phyloP scores from a whole-genome alignment of 2,329 filamentous ascomycete species.

The Tricladium varicosporioides region DNA sequence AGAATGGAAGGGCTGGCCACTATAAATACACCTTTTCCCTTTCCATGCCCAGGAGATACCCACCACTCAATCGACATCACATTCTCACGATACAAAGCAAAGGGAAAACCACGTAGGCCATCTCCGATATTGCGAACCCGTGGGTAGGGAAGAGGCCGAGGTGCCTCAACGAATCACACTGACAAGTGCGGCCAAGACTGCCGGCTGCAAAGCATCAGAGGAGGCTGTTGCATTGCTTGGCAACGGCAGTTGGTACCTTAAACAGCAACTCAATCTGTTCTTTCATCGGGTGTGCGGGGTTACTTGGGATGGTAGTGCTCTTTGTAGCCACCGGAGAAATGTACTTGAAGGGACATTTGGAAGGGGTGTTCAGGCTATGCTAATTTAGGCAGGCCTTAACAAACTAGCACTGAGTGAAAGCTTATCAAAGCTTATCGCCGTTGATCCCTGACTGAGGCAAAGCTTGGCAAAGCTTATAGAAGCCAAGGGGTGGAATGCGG shows the following conservation, averaged over 20 bases:
- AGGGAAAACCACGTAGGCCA: too few relatives aligned
- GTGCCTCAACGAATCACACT: slow-evolving; percentile 10
- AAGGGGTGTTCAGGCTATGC: slow-evolving; percentile 3
- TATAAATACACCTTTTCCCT: too few relatives aligned
- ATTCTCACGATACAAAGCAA: too few relatives aligned
- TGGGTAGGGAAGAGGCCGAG: neutral
- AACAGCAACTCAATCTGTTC: slow-evolving; percentile 10
- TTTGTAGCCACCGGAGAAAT: neutral
- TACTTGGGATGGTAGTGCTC: neutral
- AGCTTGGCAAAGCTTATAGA: slow-evolving; percentile 4
- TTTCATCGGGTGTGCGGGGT: slow-evolving; percentile 1
- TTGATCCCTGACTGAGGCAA: neutral
- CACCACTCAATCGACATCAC: too few relatives aligned
- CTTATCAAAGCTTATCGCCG: slow-evolving; percentile 6
- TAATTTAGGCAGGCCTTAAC: slow-evolving; percentile 14
- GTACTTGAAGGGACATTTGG: neutral
- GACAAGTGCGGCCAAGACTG: slow-evolving; percentile 6
- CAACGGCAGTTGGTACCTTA: slow-evolving; percentile 8
- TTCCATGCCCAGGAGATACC: too few relatives aligned
- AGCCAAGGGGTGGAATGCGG: neutral
- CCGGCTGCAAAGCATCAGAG: slow-evolving; percentile 3
- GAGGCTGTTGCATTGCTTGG: neutral
- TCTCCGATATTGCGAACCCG: neutral
- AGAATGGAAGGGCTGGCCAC: neutral
- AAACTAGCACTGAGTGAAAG: neutral